Conservation (phyloP, 768 basidiomycete genomes). For the Mycena venus region DNA sequence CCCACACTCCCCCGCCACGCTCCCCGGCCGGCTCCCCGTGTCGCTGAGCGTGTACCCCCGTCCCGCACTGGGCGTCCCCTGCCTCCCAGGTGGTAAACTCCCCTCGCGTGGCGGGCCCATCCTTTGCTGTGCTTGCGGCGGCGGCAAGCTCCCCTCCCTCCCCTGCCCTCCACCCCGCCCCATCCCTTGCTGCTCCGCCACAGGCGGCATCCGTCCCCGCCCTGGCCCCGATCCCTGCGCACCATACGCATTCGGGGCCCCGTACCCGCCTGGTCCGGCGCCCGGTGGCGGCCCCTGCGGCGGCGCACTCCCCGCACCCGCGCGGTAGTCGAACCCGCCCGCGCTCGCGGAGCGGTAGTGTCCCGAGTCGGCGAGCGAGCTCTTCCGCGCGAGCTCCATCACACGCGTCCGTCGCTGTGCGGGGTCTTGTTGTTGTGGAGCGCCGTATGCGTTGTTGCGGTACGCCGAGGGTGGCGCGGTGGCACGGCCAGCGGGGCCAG, state of each 20-base stretch:
- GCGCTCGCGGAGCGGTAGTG: constrained; percentile 19
- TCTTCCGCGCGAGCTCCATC: constrained; percentile 37
- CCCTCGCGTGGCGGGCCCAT: constrained; percentile 6
- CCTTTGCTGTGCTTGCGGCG: not conserved
- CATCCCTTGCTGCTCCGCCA: constrained; percentile 27
- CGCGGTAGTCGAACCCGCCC: constrained; percentile 29
- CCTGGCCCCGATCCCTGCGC: constrained; percentile 32
- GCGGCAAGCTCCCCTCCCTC: constrained; percentile 27
- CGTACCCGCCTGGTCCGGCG: not conserved
- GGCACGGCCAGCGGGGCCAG: constrained; percentile 15
- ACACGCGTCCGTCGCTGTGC: constrained; percentile 24
- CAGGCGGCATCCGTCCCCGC: constrained; percentile 39
- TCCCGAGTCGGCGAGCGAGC: constrained; percentile 24
- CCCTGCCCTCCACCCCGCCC: constrained; percentile 19
- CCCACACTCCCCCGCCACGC: constrained; percentile 28
- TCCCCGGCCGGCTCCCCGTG: constrained; percentile 26
- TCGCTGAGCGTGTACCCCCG: constrained; percentile 30
- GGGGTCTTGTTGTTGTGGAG: constrained; percentile 7
- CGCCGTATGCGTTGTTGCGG: constrained; percentile 4
- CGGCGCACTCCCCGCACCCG: not conserved
- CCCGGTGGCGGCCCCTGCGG: no score
- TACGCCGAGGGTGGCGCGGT: constrained; percentile 32
- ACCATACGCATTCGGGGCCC: not conserved
- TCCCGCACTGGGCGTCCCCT: constrained; percentile 12
- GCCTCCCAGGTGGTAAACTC: constrained; percentile 20